phyloP scores from a whole-genome alignment of 805 yeast genomes.

The Ogataea angusta region DNA sequence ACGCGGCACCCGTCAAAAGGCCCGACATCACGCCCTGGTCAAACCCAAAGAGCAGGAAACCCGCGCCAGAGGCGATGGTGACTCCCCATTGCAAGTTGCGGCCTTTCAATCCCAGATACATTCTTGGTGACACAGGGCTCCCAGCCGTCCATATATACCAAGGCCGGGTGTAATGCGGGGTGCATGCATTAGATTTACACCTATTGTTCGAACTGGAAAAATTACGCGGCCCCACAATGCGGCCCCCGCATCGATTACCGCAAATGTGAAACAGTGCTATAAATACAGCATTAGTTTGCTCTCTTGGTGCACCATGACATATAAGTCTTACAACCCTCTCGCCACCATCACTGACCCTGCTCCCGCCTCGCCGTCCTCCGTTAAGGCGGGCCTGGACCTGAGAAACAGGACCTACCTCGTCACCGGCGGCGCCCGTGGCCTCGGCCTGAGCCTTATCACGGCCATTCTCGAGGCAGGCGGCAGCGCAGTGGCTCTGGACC shows the following conservation, averaged over 20 bases:
- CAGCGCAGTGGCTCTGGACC: constrained; percentile 14
- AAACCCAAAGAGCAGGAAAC: constrained; percentile 51
- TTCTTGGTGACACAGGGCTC: not conserved
- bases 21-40: constrained; percentile 73
- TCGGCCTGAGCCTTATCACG: constrained; percentile 13
- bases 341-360: constrained; percentile 15
- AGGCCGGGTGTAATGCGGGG: not conserved
- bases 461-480: constrained; percentile 18
- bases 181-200: not conserved
- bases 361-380: constrained; percentile 16
- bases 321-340: constrained; percentile 12
- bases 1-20: constrained; percentile 51
- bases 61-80: constrained; percentile 44
- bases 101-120: constrained; percentile 17
- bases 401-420: constrained; percentile 15
- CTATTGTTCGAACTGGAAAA: not conserved
- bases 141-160: not conserved
- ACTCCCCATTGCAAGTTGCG: constrained; percentile 17
- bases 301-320: constrained; percentile 1
- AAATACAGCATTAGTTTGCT: not conserved
- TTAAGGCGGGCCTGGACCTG: constrained; percentile 13
- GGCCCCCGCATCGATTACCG: not conserved
- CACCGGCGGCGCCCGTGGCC: constrained; percentile 21
- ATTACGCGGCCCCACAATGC: not conserved
- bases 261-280: not conserved